Evolutionary conservation across 768 basidiomycete genomes (phyloP), one percentile per base, ranked within the genome.

Genomic region (Boletus edulis): DNA sequence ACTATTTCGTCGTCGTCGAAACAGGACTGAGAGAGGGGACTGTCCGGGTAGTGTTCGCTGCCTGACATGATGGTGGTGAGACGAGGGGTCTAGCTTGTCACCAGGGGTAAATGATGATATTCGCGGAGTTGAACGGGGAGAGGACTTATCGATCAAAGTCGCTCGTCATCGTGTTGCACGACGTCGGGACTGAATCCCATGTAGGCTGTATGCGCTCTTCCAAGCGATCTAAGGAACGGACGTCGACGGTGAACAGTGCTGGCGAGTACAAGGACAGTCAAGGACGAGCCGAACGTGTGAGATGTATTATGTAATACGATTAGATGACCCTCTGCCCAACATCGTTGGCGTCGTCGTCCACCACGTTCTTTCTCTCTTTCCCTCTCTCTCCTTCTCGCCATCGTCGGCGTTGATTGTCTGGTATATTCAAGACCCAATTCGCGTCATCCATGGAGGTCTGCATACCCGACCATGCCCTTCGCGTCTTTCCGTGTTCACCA

Each of bases 361-460:
- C 22, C 55, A 41, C 59, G 53, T 48, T 51, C 59, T 43, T 50
- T 52, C 37, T 49, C 40, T 46, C 47, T 52, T 45, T 22, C n/a
- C 18, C n/a, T 44, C 47, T 52, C 49, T 17, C 38, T 39, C n/a
- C 12, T 48, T 31, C 54, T 56, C 52, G 49, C 43, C 57, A 63
- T 48, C 18, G 55, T 56, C 39, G 59, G 53, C 48, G 42, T 44
- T 12, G 44, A 51, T 45, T 27, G 39, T 54, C 41, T 40, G 40
- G 22, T 14, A 54, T 40, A 37, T 41, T 31, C 44, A 55, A 61
- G 52, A 54, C 55, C 37, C 10, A 18, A 46, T 46, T 14, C 50
- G 57, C 61, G 56, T 56, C 59, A 68, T 49, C 49, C 55, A 77
- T 77, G 76, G 76, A 77, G 74, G 76, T 70, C 46, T 57, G 68